phyloP scores from a whole-genome alignment of 345 rosid genomes.

The Isatis tinctoria region DNA sequence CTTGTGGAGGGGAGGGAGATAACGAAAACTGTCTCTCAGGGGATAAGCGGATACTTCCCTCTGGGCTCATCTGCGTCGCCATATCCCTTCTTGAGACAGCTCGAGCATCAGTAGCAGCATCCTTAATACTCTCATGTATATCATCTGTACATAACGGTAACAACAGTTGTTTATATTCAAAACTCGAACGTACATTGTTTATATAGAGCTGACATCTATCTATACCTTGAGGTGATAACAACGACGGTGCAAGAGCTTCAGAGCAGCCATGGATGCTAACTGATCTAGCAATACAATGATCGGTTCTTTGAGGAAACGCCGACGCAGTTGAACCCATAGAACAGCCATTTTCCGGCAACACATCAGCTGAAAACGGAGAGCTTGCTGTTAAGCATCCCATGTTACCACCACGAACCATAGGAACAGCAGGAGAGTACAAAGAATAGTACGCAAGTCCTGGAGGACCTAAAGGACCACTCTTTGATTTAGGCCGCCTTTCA shows the following conservation, averaged over 20 bases:
- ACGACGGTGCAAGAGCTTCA: slow-evolving; percentile 42
- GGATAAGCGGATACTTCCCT: slow-evolving; percentile 57
- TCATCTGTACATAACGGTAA: slow-evolving; percentile 41
- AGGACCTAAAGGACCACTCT: slow-evolving; percentile 97
- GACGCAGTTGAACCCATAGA: slow-evolving; percentile 38
- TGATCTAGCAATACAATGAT: slow-evolving; percentile 86
- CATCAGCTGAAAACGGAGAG: slow-evolving; percentile 82
- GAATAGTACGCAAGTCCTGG: slow-evolving; percentile 79
- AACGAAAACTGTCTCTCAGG: slow-evolving; percentile 52
- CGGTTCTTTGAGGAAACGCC: slow-evolving; percentile 43
- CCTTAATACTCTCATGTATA: slow-evolving; percentile 44
- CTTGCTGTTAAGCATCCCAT: slow-evolving; percentile 42
- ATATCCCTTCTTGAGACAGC: slow-evolving; percentile 88
- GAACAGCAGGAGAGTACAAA: slow-evolving; percentile 68
- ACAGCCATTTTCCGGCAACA: slow-evolving; percentile 49
- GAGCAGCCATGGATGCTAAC: slow-evolving; percentile 91
- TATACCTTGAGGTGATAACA: slow-evolving; percentile 48
- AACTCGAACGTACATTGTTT: neutral
- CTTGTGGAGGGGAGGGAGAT: slow-evolving; percentile 50
- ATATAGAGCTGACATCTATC: neutral
- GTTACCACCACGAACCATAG: slow-evolving; percentile 53
- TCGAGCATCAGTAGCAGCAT: slow-evolving; percentile 57
- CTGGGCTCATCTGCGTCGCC: slow-evolving; percentile 98
- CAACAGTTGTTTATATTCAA: neutral
- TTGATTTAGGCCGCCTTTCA: slow-evolving; percentile 73